phyloP scores from a whole-genome alignment of 2,329 filamentous ascomycete species.

The Biscogniauxia mediterranea region DNA sequence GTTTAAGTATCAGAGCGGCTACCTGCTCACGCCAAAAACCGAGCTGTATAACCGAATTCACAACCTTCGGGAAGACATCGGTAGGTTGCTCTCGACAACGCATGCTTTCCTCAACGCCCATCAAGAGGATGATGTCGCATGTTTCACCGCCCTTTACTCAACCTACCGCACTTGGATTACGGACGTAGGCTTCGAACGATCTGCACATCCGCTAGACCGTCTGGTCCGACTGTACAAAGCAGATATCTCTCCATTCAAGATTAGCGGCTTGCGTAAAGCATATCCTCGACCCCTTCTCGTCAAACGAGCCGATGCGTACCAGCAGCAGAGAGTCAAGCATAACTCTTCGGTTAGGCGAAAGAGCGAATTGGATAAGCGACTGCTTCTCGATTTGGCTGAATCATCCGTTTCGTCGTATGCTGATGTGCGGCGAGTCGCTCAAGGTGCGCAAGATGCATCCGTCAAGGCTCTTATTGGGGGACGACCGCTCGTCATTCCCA shows the following conservation, averaged over 20 bases:
- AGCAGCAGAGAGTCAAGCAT: slow-evolving; percentile 89
- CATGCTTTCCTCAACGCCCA: slow-evolving; percentile 79
- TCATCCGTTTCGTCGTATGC: slow-evolving; percentile 91
- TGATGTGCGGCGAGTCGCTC: slow-evolving; percentile 91
- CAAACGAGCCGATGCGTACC: slow-evolving; percentile 90
- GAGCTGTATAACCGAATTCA: slow-evolving; percentile 75
- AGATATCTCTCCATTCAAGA: slow-evolving; percentile 90
- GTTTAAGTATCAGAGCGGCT: slow-evolving; percentile 87
- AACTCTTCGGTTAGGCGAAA: slow-evolving; percentile 86
- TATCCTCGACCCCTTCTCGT: slow-evolving; percentile 92
- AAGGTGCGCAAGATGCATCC: slow-evolving; percentile 88
- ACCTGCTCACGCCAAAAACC: slow-evolving; percentile 63
- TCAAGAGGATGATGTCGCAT: slow-evolving; percentile 93
- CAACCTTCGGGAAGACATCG: slow-evolving; percentile 74
- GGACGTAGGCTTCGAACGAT: slow-evolving; percentile 93
- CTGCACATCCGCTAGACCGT: slow-evolving; percentile 87
- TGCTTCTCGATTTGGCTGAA: slow-evolving; percentile 83
- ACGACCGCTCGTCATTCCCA: slow-evolving; percentile 83
- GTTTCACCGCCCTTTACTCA: slow-evolving; percentile 89
- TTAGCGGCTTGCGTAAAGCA: slow-evolving; percentile 85
- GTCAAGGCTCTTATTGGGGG: slow-evolving; percentile 88
- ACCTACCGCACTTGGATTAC: slow-evolving; percentile 97
- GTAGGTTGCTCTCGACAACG: slow-evolving; percentile 76
- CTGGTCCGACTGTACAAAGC: slow-evolving; percentile 80
- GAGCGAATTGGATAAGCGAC: slow-evolving; percentile 81